Conservation (phyloP, 1,284 basidiomycete genomes). For the Ustilago vetiveriae region DNA sequence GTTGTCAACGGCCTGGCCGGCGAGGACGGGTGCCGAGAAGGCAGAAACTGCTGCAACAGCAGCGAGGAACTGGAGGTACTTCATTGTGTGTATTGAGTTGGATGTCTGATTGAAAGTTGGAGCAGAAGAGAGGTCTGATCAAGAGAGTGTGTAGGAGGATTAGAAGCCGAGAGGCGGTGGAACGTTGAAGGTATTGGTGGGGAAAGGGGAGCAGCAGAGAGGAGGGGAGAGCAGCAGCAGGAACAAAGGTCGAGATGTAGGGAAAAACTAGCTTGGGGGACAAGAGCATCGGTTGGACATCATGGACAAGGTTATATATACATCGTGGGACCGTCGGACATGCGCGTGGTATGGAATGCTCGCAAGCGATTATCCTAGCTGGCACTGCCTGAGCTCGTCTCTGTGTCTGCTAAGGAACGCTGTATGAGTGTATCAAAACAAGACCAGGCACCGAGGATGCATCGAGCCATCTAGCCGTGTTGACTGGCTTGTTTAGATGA, state of each 20-base stretch:
- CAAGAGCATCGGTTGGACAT: conserved; percentile 1
- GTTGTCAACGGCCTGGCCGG: conserved; percentile 32
- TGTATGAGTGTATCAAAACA: conserved; percentile 42
- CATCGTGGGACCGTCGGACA: not conserved
- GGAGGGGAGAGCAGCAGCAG: conserved; percentile 38
- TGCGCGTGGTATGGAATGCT: conserved; percentile 19
- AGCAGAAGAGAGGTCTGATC: conserved; percentile 10
- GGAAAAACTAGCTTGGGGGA: conserved; percentile 44
- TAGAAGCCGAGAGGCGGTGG: conserved; percentile 12
- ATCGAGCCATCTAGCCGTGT: not conserved
- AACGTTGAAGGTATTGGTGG: conserved; percentile 12
- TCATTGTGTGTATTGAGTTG: conserved; percentile 25
- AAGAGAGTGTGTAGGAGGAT: conserved; percentile 15
- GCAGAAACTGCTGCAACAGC: conserved; percentile 47
- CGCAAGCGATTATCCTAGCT: too few species aligned
- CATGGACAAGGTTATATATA: conserved; percentile 27
- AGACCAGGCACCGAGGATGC: conserved; percentile 11
- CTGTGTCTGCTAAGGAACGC: too few species aligned
- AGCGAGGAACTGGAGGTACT: conserved; percentile 52
- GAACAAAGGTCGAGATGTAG: conserved; percentile 19
- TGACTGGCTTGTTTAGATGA: conserved; percentile 16
- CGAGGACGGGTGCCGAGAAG: conserved; percentile 44
- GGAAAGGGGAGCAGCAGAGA: conserved; percentile 17
- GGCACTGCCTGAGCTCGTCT: too few species aligned
- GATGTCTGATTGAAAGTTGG: conserved; percentile 1